Base-by-base conservation (phyloP, 2,329 filamentous ascomycete species). In the Aspergillus sojae region DNA sequence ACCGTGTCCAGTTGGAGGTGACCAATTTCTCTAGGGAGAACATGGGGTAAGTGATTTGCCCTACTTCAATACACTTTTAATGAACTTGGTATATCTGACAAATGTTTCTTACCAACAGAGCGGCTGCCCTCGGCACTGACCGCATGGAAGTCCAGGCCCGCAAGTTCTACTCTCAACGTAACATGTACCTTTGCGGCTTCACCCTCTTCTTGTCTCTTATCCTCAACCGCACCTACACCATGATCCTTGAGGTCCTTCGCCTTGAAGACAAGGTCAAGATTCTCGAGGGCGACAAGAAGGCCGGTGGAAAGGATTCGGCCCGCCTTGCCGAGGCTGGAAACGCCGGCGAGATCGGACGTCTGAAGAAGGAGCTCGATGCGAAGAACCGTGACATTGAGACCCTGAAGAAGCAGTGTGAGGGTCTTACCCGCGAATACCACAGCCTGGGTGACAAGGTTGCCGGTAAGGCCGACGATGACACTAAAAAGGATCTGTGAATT, bases 171-270 rank as follows among this genome's bases (percentile, higher is more conserved):
- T 97, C 94, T 66, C 94, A 99, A 85, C 94, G 95, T 81, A 99
- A 99, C 89, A 99, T 99, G 95, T 99, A 99, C 84, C 93, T 99
- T 66, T 98, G 95, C 81, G 95, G 95, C 73, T 99, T 99, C 86
- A 99, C 95, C 5, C 90, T 99, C 68, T 98, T 99, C 88, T 90
- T 99, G 66, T 98, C 94, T 60, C 86, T 99, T 68, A 99, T 99
- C 81, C 92, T 83, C 78, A 98, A 99, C 89, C 94, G 95, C 77
- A 99, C 95, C 76, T 99, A 98, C 84, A 91, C 90, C 75, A 94
- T 98, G 92, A 97, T 97, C 75, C 87, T 97, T 69, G 94, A 97
- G 72, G 88, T 91, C 58, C 91, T 97, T 75, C 88, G 92, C 67
- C 90, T 99, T 60, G 94, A 99, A 84, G 93, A 97, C 81, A 92